phyloP scores from a whole-genome alignment of 1,284 basidiomycete species.

The Singerocomus inundabilis region DNA sequence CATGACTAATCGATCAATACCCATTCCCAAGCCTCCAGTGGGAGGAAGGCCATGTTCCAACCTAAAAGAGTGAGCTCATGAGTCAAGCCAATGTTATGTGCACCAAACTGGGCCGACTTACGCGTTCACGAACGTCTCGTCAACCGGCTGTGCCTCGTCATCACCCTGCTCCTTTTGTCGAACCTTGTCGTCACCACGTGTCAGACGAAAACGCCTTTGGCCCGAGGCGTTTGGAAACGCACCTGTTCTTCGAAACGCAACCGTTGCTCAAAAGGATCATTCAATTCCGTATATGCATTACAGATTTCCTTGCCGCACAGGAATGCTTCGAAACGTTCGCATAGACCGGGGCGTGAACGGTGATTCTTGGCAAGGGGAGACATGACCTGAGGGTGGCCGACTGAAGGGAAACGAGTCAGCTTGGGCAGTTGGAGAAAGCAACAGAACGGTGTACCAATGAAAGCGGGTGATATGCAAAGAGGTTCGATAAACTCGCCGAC shows the following conservation, averaged over 20 bases:
- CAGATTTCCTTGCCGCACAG: slow-evolving; percentile 98
- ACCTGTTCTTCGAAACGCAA: slow-evolving; percentile 95
- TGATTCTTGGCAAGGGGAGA: slow-evolving; percentile 97
- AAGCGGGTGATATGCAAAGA: slow-evolving; percentile 93
- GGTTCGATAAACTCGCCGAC: slow-evolving; percentile 98
- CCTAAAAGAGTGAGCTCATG: slow-evolving; percentile 38
- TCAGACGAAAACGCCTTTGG: neutral
- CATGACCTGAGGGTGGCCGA: slow-evolving; percentile 99
- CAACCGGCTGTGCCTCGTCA: slow-evolving; percentile 96
- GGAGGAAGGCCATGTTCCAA: slow-evolving; percentile 97
- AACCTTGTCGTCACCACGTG: slow-evolving; percentile 42
- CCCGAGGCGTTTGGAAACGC: slow-evolving; percentile 7
- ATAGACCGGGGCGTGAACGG: slow-evolving; percentile 89
- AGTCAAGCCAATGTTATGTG: neutral
- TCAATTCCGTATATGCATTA: slow-evolving; percentile 98
- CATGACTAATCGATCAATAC: slow-evolving; percentile 94
- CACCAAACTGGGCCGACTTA: slow-evolving; percentile 42
- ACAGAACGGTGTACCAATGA: slow-evolving; percentile 68
- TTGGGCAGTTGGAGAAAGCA: neutral
- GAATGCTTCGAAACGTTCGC: slow-evolving; percentile 98
- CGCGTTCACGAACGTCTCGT: slow-evolving; percentile 93
- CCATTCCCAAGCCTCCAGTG: slow-evolving; percentile 95
- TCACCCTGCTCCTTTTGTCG: slow-evolving; percentile 96
- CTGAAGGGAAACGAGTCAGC: slow-evolving; percentile 40
- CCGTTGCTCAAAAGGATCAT: slow-evolving; percentile 96